Conservation (phyloP, 352 stramenopile genomes). For the Phytophthora niederhauseri region DNA sequence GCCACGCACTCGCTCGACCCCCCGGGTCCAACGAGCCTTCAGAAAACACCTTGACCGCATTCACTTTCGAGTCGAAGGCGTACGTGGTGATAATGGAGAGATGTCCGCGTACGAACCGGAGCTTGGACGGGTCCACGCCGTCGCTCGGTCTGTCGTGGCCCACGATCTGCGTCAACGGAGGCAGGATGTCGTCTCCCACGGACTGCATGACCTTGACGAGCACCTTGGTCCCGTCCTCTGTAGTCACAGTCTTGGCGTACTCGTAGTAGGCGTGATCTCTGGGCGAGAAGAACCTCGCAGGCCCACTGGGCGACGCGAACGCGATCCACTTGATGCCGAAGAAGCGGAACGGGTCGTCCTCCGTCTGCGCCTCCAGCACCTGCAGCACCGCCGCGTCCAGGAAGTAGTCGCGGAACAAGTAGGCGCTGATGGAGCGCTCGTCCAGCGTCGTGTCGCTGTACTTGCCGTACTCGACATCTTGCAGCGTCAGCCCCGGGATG, state of each 20-base stretch:
- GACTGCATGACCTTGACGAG: slow-evolving; percentile 70
- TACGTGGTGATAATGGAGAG: slow-evolving; percentile 74
- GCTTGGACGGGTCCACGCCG: slow-evolving; percentile 36
- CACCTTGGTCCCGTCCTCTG: slow-evolving; percentile 50
- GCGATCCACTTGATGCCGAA: slow-evolving; percentile 84
- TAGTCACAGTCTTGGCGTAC: slow-evolving; percentile 57
- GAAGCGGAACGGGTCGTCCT: slow-evolving; percentile 70
- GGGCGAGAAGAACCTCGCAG: slow-evolving; percentile 55
- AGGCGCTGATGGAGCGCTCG: slow-evolving; percentile 62
- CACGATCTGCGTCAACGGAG: slow-evolving; percentile 34
- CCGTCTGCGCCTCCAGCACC: slow-evolving; percentile 60
- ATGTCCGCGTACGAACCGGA: slow-evolving; percentile 59
- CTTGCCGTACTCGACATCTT: slow-evolving; percentile 72
- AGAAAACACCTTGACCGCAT: slow-evolving; percentile 70
- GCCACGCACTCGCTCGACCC: slow-evolving; percentile 51
- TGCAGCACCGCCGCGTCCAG: slow-evolving; percentile 73
- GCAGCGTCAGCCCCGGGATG: slow-evolving; percentile 58
- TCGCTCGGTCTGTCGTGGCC: slow-evolving; percentile 39
- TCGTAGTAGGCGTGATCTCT: slow-evolving; percentile 70
- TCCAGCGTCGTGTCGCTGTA: slow-evolving; percentile 76
- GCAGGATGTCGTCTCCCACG: slow-evolving; percentile 55
- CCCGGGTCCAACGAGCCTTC: slow-evolving; percentile 64
- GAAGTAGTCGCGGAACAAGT: slow-evolving; percentile 68
- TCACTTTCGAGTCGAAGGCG: slow-evolving; percentile 52
- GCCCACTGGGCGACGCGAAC: slow-evolving; percentile 43